Evolutionary conservation across 2,329 filamentous ascomycete species (phyloP), one percentile per base, ranked within the genome.

Genomic region (Pseudogymnoascus sp.): DNA sequence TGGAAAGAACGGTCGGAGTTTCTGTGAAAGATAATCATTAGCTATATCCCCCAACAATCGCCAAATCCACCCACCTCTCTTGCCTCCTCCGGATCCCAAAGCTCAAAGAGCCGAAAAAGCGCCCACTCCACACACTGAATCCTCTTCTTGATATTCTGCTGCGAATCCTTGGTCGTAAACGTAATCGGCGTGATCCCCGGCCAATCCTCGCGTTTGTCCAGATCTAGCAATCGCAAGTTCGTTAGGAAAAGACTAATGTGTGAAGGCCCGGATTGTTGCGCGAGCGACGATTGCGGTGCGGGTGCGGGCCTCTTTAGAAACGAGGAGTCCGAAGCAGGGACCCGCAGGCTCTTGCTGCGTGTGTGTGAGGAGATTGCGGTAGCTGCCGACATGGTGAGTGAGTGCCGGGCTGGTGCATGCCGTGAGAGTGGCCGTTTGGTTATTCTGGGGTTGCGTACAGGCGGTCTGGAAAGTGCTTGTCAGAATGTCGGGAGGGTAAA

Each of bases 1-100:
- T 14, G 95, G 95, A 72, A 96, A 98, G 79, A 93, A 95, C 0
- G 91, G 90, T 64, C 88, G 87, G 8, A 98, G 82, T 82, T 95
- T 97, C 89, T 53, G 19, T 2, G 19, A 31, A 61, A n/a, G 31
- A 31, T 60, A 31, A n/a, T n/a, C 16, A 10, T 59, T n/a, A 64
- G 69, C 26, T 56, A 33, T 56, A 41, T 60, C 12, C 46, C 46
- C 46, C 6, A 11, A 7, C 1, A 59, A 61, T 67, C 66, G 41
- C 53, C 26, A 63, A 12, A 12, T 6, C 2, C 14, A 70, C 78
- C 41, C 80, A 91, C 90, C 78, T 88, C 88, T 66, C 84, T 83
- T 16, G 92, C 84, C 70, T 90, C 89, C 10, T 88, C 84, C 0
- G 85, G 83, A 72, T 97, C 90, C 89, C 91, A 97, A 2, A 96